Percentiles rank a stretch among this genome's conserved stretches.
Conservation (phyloP, 2,329 filamentous ascomycete genomes). For the Allantophomopsis cytisporea region DNA sequence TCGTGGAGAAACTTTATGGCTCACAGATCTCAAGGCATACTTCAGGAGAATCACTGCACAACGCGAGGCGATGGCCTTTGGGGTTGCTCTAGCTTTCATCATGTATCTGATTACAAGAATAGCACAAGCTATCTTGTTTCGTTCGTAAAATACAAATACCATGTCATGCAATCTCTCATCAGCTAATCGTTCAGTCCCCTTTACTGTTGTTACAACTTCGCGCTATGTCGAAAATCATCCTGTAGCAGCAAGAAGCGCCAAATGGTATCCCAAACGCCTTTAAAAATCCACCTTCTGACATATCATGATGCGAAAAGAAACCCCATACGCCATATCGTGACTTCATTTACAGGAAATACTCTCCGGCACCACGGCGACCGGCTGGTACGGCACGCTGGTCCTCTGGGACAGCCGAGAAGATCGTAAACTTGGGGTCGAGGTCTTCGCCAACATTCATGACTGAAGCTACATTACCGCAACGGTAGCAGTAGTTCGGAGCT, state of each 20-base stretch:
- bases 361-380: slow-evolving; percentile 50
- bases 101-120: not conserved
- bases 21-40: slow-evolving; percentile 20
- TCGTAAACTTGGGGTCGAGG: slow-evolving; percentile 81
- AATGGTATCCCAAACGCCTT: too few species aligned
- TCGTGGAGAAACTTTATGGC: slow-evolving; percentile 29
- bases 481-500: slow-evolving; percentile 90
- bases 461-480: slow-evolving; percentile 42
- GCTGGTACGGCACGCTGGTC: slow-evolving; percentile 70
- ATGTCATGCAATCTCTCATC: too few species aligned
- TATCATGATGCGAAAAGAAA: too few species aligned
- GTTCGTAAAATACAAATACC: too few species aligned
- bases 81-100: slow-evolving; percentile 2
- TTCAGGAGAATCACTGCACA: slow-evolving; percentile 5
- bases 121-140: not conserved
- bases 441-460: slow-evolving; percentile 87
- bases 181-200: too few species aligned
- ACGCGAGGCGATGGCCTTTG: slow-evolving; percentile 2
- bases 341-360: slow-evolving; percentile 46
- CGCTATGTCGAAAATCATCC: too few species aligned
- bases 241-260: too few species aligned
- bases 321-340: too few species aligned
- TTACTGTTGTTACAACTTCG: too few species aligned
- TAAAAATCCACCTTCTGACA: too few species aligned
- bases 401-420: slow-evolving; percentile 81